Conservation (phyloP, 1,284 basidiomycete genomes). For the Leccinum glutinopallens region DNA sequence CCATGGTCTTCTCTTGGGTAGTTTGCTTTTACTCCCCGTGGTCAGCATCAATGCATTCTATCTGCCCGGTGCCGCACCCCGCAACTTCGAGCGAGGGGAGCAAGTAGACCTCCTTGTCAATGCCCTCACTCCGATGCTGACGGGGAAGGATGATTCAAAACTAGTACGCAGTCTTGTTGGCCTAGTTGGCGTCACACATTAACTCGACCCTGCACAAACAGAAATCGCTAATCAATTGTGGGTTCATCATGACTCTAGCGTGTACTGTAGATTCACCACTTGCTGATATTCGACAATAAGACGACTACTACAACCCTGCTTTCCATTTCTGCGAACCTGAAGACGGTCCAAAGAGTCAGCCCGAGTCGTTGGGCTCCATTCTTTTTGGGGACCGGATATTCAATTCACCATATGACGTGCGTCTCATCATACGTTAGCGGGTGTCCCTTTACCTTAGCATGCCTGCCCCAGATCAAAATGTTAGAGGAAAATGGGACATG, state of each 20-base stretch:
- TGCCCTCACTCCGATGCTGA: conserved; percentile 83
- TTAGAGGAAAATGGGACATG: conserved; percentile 75
- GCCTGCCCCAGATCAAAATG: conserved; percentile 67
- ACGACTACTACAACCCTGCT: conserved; percentile 86
- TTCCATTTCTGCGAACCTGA: conserved; percentile 89
- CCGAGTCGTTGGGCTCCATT: conserved; percentile 91
- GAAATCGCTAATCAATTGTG: conserved; percentile 86
- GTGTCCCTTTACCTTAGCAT: conserved; percentile 12
- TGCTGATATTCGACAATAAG: conserved; percentile 37
- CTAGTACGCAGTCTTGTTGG: conserved; percentile 53
- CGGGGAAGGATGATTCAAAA: conserved; percentile 71
- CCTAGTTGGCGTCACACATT: conserved; percentile 13
- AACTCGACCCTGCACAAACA: conserved; percentile 33
- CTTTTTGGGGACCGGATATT: conserved; percentile 97
- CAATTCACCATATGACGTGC: conserved; percentile 83
- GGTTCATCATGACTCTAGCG: conserved; percentile 26
- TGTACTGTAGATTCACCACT: conserved; percentile 3
- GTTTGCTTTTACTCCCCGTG: conserved; percentile 25
- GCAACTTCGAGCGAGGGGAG: conserved; percentile 72
- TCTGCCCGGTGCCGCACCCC: conserved; percentile 79
- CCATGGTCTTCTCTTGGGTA: conserved; percentile 17
- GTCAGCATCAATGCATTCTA: conserved; percentile 55
- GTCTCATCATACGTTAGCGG: conserved; percentile 33
- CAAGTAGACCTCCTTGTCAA: conserved; percentile 82
- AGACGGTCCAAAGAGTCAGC: conserved; percentile 75